A percentile compares a stretch with the other conserved stretches of the same genome.
These are phyloP conservation scores for Fragaria nilgerrensis DNA, from an alignment of 306 rosid genomes.

Conservation along the genomic window DNA sequence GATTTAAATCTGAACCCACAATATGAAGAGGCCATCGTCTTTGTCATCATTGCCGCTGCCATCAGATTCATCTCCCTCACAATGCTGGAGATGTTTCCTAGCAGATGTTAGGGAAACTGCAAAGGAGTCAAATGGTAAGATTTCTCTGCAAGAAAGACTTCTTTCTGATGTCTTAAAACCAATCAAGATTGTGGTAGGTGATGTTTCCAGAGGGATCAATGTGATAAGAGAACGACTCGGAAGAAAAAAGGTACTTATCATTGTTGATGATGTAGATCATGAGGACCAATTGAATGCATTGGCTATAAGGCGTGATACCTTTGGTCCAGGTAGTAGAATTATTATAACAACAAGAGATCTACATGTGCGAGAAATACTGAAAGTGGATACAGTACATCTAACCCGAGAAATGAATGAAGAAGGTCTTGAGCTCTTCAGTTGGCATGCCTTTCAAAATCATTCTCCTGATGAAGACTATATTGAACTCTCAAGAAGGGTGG, in stretches of 20 bases:
- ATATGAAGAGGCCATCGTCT: too few relatives aligned
- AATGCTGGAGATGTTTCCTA: background rate
- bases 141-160: background rate
- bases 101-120: background rate
- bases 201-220: background rate
- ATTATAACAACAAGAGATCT: constrained; percentile 28
- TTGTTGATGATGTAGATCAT: background rate
- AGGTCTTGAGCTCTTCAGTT: constrained; percentile 23
- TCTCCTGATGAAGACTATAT: background rate
- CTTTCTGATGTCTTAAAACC: background rate
- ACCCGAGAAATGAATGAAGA: background rate
- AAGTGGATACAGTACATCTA: background rate
- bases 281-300: background rate
- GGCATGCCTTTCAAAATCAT: constrained; percentile 35
- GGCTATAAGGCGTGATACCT: background rate
- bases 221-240: background rate
- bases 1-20: too few relatives aligned
- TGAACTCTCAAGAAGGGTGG: constrained; percentile 3
- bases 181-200: background rate
- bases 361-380: background rate
- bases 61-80: too few relatives aligned
- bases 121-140: background rate
- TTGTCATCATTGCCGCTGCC: too few relatives aligned
- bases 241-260: background rate
- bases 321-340: background rate